Conservation (phyloP, 805 yeast genomes). For the Saccharomycopsis schoenii region DNA sequence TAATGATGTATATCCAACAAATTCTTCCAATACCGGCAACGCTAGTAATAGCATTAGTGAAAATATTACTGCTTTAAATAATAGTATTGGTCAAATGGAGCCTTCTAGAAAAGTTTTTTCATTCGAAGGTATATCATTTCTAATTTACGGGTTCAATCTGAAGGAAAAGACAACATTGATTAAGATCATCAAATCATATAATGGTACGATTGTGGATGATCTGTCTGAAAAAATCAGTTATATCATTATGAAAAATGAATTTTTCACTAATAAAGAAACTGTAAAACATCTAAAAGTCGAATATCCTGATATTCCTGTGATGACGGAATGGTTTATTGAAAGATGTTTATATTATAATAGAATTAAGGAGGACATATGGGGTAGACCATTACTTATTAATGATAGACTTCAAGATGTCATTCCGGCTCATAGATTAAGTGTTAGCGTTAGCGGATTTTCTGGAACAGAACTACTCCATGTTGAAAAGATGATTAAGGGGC, state of each 20-base stretch:
- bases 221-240: background rate
- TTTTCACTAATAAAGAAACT: background rate
- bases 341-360: conserved; percentile 52
- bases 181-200: conserved; percentile 12
- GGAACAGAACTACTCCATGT: conserved; percentile 70
- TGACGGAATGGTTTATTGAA: conserved; percentile 79
- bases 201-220: conserved; percentile 1
- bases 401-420: conserved; percentile 13
- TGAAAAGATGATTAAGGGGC: conserved; percentile 45
- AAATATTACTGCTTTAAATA: background rate
- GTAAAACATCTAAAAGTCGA: background rate
- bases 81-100: background rate
- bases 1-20: background rate
- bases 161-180: conserved; percentile 4
- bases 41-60: background rate
- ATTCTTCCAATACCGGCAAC: background rate
- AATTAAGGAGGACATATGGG: conserved; percentile 52
- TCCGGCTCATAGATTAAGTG: conserved; percentile 25
- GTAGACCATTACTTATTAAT: conserved; percentile 35
- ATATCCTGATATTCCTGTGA: conserved; percentile 26
- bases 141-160: conserved; percentile 5
- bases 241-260: background rate
- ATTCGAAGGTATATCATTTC: conserved; percentile 8
- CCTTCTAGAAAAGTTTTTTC: background rate
- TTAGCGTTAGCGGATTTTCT: conserved; percentile 63